Conservation (phyloP, 163 green algal genomes). For the Scenedesmus sp. region DNA sequence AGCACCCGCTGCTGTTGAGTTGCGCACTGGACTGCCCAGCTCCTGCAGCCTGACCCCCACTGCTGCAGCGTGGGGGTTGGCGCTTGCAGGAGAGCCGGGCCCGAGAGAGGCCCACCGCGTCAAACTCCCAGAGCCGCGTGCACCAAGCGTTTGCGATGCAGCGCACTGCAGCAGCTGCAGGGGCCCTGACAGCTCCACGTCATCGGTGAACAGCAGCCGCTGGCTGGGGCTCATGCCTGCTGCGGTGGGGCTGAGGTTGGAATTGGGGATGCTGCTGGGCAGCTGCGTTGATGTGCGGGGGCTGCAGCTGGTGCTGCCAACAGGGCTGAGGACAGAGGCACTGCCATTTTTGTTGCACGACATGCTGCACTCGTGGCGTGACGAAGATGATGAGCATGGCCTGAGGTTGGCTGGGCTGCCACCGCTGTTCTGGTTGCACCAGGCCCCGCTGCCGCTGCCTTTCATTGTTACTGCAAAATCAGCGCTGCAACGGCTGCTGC, state of each 20-base stretch:
- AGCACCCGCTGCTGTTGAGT: neutral
- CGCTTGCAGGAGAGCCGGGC: neutral
- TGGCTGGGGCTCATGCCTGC: constrained; percentile 16
- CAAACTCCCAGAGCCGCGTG: neutral
- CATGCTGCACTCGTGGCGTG: neutral
- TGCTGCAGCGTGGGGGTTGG: neutral
- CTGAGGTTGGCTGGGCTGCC: neutral
- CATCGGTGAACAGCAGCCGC: constrained; percentile 25
- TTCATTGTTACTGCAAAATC: neutral
- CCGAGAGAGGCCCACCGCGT: neutral
- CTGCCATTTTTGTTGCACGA: neutral
- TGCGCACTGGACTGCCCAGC: neutral
- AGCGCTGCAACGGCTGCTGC: neutral
- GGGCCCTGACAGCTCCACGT: neutral
- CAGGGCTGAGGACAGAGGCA: neutral
- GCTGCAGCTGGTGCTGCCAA: neutral
- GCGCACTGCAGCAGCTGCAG: neutral
- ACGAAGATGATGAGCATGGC: neutral
- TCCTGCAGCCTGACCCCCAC: neutral
- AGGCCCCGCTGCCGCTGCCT: neutral
- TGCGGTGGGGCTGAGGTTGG: neutral
- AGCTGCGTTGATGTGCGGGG: neutral
- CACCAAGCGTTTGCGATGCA: neutral
- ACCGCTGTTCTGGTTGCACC: neutral
- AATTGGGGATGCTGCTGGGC: neutral